Conservation (phyloP, 2,329 filamentous ascomycete species). For the Verticillium albo-atrum region DNA sequence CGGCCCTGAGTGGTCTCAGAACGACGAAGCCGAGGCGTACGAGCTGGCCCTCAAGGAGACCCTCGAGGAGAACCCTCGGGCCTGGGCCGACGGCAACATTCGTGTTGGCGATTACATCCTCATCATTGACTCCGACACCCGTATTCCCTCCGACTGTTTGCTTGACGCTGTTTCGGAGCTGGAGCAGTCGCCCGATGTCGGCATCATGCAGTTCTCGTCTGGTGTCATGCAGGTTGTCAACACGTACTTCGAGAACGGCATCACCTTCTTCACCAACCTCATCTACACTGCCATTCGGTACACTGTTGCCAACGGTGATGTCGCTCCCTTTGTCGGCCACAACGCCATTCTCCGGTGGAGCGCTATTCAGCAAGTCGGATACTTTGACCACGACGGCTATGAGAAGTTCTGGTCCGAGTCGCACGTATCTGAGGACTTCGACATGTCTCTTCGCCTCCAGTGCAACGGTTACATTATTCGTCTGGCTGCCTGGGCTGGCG, state of each 20-base stretch:
- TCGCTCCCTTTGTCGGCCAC: conserved; percentile 77
- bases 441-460: conserved; percentile 75
- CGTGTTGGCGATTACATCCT: conserved; percentile 81
- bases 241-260: conserved; percentile 68
- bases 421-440: conserved; percentile 77
- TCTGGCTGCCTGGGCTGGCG: conserved; percentile 66
- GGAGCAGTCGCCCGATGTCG: conserved; percentile 74
- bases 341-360: conserved; percentile 74
- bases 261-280: conserved; percentile 68
- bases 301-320: conserved; percentile 72
- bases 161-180: conserved; percentile 78
- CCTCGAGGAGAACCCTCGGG: conserved; percentile 62
- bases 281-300: conserved; percentile 75
- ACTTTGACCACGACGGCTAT: conserved; percentile 64
- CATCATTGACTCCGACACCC: conserved; percentile 75
- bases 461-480: conserved; percentile 69
- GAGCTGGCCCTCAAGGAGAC: conserved; percentile 60
- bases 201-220: conserved; percentile 73
- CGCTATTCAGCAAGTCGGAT: conserved; percentile 69
- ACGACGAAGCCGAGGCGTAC: conserved; percentile 64
- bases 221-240: conserved; percentile 76
- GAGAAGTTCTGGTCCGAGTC: conserved; percentile 81
- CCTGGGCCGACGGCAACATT: conserved; percentile 82
- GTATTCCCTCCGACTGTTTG: conserved; percentile 72
- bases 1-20: conserved; percentile 59